phyloP scores from a whole-genome alignment of 1,139 yeast species.

The Saccharomyces pastorianus region DNA sequence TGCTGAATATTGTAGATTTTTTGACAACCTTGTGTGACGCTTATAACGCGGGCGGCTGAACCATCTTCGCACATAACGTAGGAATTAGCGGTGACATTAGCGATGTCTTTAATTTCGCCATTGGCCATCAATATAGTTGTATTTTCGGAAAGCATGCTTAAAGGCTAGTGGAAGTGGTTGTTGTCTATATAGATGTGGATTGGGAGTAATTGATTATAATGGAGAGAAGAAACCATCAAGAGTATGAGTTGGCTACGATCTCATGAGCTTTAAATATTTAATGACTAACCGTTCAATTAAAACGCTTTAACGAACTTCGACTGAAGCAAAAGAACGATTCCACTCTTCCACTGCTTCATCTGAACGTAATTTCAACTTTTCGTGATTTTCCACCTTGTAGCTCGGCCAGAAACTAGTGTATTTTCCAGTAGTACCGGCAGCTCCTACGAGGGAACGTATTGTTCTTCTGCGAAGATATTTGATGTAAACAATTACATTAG shows the following conservation, averaged over 20 bases:
- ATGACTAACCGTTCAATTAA: not conserved
- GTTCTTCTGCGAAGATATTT: not conserved
- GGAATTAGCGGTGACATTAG: constrained; percentile 34
- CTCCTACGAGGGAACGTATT: not conserved
- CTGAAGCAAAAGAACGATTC: not conserved
- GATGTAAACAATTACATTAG: not conserved
- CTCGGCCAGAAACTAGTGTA: not conserved
- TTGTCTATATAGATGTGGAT: not conserved
- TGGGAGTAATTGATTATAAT: not conserved
- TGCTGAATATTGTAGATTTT: constrained; percentile 35
- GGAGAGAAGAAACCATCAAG: not conserved
- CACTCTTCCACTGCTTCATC: not conserved
- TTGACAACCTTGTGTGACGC: constrained; percentile 36
- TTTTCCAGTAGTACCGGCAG: not conserved
- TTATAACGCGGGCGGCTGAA: constrained; percentile 32
- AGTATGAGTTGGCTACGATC: not conserved
- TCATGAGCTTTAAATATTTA: not conserved
- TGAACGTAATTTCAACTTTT: not conserved
- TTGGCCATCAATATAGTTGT: constrained; percentile 38
- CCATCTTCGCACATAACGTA: constrained; percentile 39
- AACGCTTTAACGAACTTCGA: not conserved
- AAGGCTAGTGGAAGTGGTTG: not conserved
- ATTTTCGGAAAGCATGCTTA: constrained; percentile 27
- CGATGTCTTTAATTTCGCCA: constrained; percentile 33
- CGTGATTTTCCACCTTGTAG: not conserved